phyloP scores from a whole-genome alignment of 306 rosid species.

The Casuarina glauca region DNA sequence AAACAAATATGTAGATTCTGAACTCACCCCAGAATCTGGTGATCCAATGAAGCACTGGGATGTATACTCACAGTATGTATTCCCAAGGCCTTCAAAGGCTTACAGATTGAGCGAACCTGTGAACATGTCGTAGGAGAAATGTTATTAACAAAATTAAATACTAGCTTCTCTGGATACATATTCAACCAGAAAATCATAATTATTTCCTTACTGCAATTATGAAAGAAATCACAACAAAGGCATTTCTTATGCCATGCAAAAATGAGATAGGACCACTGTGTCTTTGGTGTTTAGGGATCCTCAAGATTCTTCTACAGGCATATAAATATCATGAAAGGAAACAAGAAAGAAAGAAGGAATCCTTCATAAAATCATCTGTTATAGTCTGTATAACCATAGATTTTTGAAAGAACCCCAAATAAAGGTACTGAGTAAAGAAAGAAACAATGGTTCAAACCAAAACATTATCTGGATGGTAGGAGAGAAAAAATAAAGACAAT shows the following conservation, averaged over 20 bases:
- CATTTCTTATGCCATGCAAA: not conserved
- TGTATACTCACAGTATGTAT: constrained; percentile 94
- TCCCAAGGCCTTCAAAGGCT: constrained; percentile 83
- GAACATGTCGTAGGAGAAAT: constrained; percentile 16
- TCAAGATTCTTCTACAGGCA: not conserved
- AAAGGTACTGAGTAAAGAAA: not conserved
- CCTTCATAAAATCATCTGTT: not conserved
- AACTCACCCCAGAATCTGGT: constrained; percentile 90
- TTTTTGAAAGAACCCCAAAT: not conserved
- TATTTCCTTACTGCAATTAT: not conserved
- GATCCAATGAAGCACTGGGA: constrained; percentile 79
- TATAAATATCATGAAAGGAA: not conserved
- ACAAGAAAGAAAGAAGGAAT: not conserved
- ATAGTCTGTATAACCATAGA: not conserved
- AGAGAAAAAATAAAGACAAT: not conserved
- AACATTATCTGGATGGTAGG: not conserved
- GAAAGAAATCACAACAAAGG: not conserved
- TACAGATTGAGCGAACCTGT: constrained; percentile 82
- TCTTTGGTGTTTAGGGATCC: not conserved
- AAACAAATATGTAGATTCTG: constrained; percentile 13
- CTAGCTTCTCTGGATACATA: constrained; percentile 6
- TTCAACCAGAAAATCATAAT: not conserved
- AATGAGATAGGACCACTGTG: not conserved
- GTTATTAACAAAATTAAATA: constrained; percentile 19
- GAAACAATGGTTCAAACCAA: not conserved